Conservation (phyloP, 306 rosid species). For the Malus orientalis region DNA sequence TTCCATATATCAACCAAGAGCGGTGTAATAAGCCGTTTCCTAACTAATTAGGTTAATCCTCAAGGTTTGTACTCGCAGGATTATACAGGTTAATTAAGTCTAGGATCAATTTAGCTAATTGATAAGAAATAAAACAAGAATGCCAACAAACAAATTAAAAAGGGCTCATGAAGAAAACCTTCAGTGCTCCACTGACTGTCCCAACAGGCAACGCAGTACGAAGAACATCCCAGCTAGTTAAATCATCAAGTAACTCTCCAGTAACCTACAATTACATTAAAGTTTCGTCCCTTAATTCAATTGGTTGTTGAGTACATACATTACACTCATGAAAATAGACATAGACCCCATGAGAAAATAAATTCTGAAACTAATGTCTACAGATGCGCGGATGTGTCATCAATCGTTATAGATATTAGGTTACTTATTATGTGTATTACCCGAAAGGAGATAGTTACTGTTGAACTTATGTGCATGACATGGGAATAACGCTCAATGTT, state of each 20-base stretch:
- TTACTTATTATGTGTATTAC: not conserved
- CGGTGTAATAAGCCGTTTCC: not conserved
- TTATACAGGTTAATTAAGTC: not conserved
- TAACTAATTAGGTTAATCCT: not conserved
- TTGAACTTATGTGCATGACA: slow-evolving; percentile 97
- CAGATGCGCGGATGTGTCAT: not conserved
- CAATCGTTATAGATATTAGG: not conserved
- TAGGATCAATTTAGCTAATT: not conserved
- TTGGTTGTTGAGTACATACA: not conserved
- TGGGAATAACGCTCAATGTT: slow-evolving; percentile 92
- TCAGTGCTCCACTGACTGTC: slow-evolving; percentile 98
- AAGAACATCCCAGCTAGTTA: slow-evolving; percentile 86
- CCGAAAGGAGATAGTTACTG: slow-evolving; percentile 47
- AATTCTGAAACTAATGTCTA: not conserved
- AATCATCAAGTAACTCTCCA: slow-evolving; percentile 69
- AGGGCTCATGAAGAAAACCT: slow-evolving; percentile 36
- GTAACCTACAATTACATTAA: slow-evolving; percentile 60
- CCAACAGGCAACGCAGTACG: slow-evolving; percentile 94
- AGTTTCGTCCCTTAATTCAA: slow-evolving; percentile 1
- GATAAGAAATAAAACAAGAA: not conserved
- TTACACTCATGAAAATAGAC: not conserved
- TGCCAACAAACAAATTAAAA: not conserved
- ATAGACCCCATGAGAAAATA: not conserved
- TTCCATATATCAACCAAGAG: not conserved
- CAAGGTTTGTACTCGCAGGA: not conserved